phyloP scores from a whole-genome alignment of 2,329 filamentous ascomycete species.

The Nigrospora oryzae region DNA sequence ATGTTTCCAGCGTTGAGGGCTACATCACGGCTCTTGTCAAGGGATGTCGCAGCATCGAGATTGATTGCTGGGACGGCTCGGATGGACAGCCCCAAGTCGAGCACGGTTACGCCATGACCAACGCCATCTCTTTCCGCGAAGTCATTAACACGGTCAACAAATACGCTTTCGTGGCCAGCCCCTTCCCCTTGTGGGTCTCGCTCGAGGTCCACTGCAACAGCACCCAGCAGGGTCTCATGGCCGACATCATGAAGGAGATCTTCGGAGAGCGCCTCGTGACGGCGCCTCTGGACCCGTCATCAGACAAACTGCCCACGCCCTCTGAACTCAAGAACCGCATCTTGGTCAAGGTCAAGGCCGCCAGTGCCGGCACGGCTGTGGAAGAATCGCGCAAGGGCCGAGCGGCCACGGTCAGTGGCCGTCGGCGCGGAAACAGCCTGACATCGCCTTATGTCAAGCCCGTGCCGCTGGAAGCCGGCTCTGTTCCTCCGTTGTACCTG shows the following conservation, averaged over 20 bases:
- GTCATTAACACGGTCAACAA: slow-evolving; percentile 90
- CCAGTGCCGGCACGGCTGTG: slow-evolving; percentile 18
- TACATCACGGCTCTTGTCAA: slow-evolving; percentile 85
- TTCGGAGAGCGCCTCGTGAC: slow-evolving; percentile 76
- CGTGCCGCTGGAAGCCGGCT: slow-evolving; percentile 46
- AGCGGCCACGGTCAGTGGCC: slow-evolving; percentile 25
- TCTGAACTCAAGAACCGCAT: slow-evolving; percentile 78
- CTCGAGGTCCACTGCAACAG: slow-evolving; percentile 89
- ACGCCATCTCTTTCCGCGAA: slow-evolving; percentile 80
- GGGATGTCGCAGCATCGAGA: slow-evolving; percentile 90
- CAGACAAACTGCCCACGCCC: slow-evolving; percentile 69
- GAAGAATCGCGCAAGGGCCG: slow-evolving; percentile 36
- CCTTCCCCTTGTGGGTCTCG: slow-evolving; percentile 86
- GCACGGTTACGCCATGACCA: slow-evolving; percentile 85
- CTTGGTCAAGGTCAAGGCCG: slow-evolving; percentile 89
- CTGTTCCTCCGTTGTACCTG: slow-evolving; percentile 41
- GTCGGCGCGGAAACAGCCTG: slow-evolving; percentile 59
- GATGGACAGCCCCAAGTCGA: slow-evolving; percentile 84
- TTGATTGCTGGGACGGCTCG: slow-evolving; percentile 94
- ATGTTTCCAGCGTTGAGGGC: slow-evolving; percentile 86
- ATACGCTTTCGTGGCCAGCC: slow-evolving; percentile 84
- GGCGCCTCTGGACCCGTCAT: slow-evolving; percentile 62
- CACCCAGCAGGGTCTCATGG: slow-evolving; percentile 80
- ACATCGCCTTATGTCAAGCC: slow-evolving; percentile 69
- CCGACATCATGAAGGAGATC: slow-evolving; percentile 75